A percentile compares a stretch with the other conserved stretches of the same genome.
Evolutionary conservation across 208 protist species (phyloP).

Genomic region (Crithidia thermophila): DNA sequence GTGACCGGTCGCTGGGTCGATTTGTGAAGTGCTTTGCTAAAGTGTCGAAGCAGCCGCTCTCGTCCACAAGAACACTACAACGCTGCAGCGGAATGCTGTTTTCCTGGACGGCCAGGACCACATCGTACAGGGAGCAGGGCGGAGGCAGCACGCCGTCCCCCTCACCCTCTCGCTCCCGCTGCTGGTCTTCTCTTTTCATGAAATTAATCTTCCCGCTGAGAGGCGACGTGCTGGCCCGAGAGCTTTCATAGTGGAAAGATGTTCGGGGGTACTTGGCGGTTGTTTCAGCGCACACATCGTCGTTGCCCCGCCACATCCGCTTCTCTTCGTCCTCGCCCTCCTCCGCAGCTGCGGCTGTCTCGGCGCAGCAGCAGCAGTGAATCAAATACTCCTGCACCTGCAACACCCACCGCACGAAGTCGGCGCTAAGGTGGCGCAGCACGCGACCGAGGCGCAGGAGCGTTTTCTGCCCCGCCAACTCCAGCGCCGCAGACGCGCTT

Average conservation of each 20-base stretch:
- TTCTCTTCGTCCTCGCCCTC: background rate
- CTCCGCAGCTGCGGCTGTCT: background rate
- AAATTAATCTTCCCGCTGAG: no score
- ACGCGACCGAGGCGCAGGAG: conserved; percentile 42
- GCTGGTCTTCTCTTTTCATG: no score
- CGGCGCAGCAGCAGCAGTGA: background rate
- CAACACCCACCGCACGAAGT: conserved; percentile 52
- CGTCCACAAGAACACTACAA: conserved; percentile 30
- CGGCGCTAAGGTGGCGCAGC: conserved; percentile 34
- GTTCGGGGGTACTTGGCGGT: no score
- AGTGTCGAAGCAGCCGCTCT: conserved; percentile 39
- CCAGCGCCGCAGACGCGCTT: conserved; percentile 30
- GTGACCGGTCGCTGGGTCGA: no score
- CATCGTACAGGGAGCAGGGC: conserved; percentile 19
- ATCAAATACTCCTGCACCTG: conserved; percentile 35
- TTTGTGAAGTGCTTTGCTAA: background rate
- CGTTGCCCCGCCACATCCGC: no score
- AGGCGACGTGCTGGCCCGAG: no score
- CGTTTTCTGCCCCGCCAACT: conserved; percentile 30
- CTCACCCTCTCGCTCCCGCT: no score
- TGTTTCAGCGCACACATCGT: no score
- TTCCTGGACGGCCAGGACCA: conserved; percentile 33
- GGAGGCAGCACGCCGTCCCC: background rate
- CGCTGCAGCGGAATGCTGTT: conserved; percentile 41
- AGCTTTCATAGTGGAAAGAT: no score